A percentile compares a stretch with the other conserved stretches of the same genome.
These are phyloP conservation scores for Coemansia sp. DNA, from an alignment of 192 early-diverging fungal species.

Conservation along the genomic window DNA sequence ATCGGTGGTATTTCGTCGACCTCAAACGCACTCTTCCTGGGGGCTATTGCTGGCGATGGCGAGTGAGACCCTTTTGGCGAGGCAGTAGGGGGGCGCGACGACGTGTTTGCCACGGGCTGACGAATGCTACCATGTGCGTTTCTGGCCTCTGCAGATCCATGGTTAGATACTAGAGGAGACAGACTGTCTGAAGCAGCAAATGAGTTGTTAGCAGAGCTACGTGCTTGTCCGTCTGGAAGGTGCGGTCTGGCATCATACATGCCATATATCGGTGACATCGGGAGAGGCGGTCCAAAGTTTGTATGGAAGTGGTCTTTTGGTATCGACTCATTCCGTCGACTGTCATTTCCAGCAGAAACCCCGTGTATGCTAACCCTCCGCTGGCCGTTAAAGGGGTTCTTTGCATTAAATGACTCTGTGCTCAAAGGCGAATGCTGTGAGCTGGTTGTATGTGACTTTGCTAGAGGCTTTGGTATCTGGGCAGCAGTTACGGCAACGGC, in stretches of 20 bases:
- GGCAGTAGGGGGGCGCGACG: background rate
- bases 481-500: background rate
- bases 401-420: conserved; percentile 4
- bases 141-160: background rate
- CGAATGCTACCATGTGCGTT: background rate
- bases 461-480: background rate
- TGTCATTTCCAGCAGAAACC: background rate
- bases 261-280: conserved; percentile 3
- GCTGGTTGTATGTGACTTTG: background rate
- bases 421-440: background rate
- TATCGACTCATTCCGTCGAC: background rate
- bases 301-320: conserved; percentile 9
- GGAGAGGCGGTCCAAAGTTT: conserved; percentile 16
- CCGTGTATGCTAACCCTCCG: background rate
- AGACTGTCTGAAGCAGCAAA: background rate
- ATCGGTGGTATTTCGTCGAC: conserved; percentile 21
- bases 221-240: background rate
- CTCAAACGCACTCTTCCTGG: background rate
- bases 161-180: background rate
- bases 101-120: background rate
- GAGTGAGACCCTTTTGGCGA: background rate
- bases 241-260: conserved; percentile 2
- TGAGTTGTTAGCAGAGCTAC: background rate
- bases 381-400: background rate
- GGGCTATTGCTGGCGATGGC: background rate